Base-by-base conservation (phyloP, 768 basidiomycete genomes). In the Phylloporus rhodoxanthus region DNA sequence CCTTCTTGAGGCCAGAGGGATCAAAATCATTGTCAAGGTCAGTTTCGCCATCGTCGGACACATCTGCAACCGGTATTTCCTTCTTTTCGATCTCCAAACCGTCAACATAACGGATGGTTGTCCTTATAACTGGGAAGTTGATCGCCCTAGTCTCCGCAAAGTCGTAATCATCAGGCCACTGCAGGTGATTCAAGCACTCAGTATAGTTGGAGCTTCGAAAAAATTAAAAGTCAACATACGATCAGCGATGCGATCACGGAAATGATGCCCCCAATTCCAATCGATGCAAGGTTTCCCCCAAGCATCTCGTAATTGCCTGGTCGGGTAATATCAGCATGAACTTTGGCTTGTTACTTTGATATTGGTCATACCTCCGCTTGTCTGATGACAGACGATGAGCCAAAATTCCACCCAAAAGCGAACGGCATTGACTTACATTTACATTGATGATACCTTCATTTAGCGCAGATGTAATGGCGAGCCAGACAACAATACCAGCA, bases 221-320 rank as follows among this genome's bases (percentile, higher is more conserved):
- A 41, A 26, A n/a, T 0, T 10, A 29, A 41, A 43, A 4, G 3
- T 20, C 5, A 7, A 67, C 80, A 50, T 60, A 85, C 85, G 20
- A 92, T 71, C 40, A 81, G 64, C 0, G 91, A 90, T 30, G 76
- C 68, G 3, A 68, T 71, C 20, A 82, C 73, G 2, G 91, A 77
- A 54, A 96, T 72, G 47, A 96, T 83, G 4, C 78, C 90, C 8
- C 91, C 89, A 11, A 87, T 73, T 23, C 80, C 85, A 55, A 94
- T 88, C 2, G 90, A 83, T 2, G 84, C 84, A n/a, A 95, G 70
- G 68, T 94, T 93, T 2, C 93, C 93, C 0, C 90, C 84, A 14
- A 96, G 75, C 91, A 96, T 94, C 60, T 79, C 76, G 48, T 73
- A 73, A 63, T 80, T 76, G 17, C 72, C 74, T 66, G 49, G 43